phyloP scores from a whole-genome alignment of 768 basidiomycete genomes.

The Boletus patriciae region DNA sequence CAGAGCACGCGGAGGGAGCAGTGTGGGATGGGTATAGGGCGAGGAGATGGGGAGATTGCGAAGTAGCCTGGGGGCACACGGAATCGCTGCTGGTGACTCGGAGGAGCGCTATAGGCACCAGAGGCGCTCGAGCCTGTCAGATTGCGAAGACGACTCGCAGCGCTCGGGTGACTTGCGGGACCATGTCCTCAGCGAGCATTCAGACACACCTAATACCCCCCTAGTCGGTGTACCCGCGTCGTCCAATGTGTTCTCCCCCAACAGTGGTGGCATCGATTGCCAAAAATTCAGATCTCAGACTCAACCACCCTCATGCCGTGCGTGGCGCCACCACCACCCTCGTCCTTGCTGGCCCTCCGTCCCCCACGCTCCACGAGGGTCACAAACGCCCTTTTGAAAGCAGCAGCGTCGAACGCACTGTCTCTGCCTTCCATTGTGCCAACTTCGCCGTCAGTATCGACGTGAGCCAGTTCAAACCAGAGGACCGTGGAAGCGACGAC shows the following conservation, averaged over 20 bases:
- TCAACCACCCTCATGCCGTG: constrained; percentile 41
- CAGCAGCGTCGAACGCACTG: background rate
- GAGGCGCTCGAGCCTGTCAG: too few relatives aligned
- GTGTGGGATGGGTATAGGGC: constrained; percentile 54
- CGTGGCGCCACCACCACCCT: constrained; percentile 18
- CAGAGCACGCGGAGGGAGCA: constrained; percentile 62
- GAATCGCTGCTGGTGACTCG: too few relatives aligned
- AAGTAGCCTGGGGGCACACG: too few relatives aligned
- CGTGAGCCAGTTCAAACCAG: too few relatives aligned
- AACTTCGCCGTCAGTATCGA: too few relatives aligned
- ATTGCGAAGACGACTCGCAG: too few relatives aligned
- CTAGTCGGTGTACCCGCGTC: constrained; percentile 25
- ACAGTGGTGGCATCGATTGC: constrained; percentile 53
- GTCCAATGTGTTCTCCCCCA: constrained; percentile 21
- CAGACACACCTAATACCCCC: too few relatives aligned
- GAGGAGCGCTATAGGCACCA: too few relatives aligned
- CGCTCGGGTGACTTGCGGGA: too few relatives aligned
- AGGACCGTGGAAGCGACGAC: too few relatives aligned
- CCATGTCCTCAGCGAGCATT: too few relatives aligned
- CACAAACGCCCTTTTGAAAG: constrained; percentile 20
- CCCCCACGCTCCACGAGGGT: constrained; percentile 17
- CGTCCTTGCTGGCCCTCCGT: constrained; percentile 1
- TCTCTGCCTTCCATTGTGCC: too few relatives aligned
- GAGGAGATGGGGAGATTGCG: constrained; percentile 83
- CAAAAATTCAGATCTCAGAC: constrained; percentile 56